phyloP scores from a whole-genome alignment of 129 eudicot genomes.

The Ambrosia artemisiifolia region DNA sequence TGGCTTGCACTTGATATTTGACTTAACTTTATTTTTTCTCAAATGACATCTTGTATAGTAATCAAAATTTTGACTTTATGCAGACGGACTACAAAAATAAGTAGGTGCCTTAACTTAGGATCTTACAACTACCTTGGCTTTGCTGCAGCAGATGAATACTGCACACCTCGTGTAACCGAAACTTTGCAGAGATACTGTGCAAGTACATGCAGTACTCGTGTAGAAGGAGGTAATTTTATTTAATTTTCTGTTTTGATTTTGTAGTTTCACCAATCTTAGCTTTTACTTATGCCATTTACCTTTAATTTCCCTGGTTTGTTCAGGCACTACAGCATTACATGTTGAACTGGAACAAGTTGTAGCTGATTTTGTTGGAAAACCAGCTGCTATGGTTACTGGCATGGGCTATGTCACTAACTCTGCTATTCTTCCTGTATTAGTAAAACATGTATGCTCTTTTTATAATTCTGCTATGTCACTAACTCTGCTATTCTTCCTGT shows the following conservation, averaged over 20 bases:
- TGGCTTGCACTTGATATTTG: not conserved
- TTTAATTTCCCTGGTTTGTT: not conserved
- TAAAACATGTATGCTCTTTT: slow-evolving; percentile 60
- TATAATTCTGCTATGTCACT: slow-evolving; percentile 43
- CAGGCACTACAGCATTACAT: slow-evolving; percentile 86
- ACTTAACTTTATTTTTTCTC: not conserved
- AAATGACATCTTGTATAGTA: not conserved
- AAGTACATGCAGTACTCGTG: slow-evolving; percentile 86
- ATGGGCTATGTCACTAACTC: slow-evolving; percentile 97
- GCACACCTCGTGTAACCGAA: slow-evolving; percentile 85
- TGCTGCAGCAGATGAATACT: slow-evolving; percentile 96
- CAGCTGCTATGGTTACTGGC: slow-evolving; percentile 84
- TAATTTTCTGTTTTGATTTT: not conserved
- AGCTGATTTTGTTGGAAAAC: slow-evolving; percentile 84
- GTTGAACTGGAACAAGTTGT: slow-evolving; percentile 76
- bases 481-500: slow-evolving; percentile 96
- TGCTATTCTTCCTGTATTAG: slow-evolving; percentile 83
- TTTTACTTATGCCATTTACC: not conserved
- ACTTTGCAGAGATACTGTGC: slow-evolving; percentile 67
- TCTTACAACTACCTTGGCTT: slow-evolving; percentile 96
- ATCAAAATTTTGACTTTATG: slow-evolving; percentile 22
- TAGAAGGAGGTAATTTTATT: slow-evolving; percentile 70
- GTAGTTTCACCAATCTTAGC: not conserved
- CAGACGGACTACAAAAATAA: slow-evolving; percentile 67
- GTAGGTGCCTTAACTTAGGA: slow-evolving; percentile 85